Base-by-base conservation (phyloP, 352 stramenopile genomes). In the Pythium brassicae region DNA sequence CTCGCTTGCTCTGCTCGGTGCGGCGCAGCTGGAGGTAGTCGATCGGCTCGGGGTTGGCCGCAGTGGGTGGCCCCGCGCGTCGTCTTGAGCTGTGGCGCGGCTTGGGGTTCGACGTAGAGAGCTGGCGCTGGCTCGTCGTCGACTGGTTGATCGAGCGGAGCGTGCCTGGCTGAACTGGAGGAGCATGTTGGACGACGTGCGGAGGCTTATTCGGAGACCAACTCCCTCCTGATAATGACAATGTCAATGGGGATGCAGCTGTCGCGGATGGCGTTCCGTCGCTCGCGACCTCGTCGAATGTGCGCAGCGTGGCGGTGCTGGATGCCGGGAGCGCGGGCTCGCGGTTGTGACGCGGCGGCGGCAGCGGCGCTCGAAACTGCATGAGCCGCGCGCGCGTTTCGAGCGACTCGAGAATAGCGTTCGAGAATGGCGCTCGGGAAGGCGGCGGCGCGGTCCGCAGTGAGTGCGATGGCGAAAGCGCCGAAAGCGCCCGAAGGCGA, bases 1-100 rank as follows among this genome's bases (percentile, higher is more conserved):
- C 78, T 3, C 61, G 62, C 25, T 64, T 72, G 59, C 78, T 89
- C 17, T 76, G 65, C 45, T 85, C 66, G 7, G 76, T 91, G 35
- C 81, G 74, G 11, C 81, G 74, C 12, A 87, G 60, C 15, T 69
- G 72, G 14, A 91, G 52, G 68, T 89, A 91, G 58, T 89, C 73
- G 60, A 91, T 72, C 4, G 72, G 69, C 49, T 87, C 77, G 0
- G 68, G 67, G 0, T 56, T 14, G 32, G 72, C n/a, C n/a, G n/a
- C 3, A 19, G 14, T 49, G 2, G 43, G 17, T 53, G 54, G 2
- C 15, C 15, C 3, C 27, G 54, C 35, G 17, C 27, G 45, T 17
- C 52, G 32, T n/a, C 29, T 46, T 4, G 42, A 25, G 42, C 10
- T 47, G 14, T 8, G 42, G 7, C 8, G 42, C 23, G 43, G 22